Evolutionary conservation across 2,329 filamentous ascomycete species (phyloP).

Genomic region (Claviceps fusiformis): DNA sequence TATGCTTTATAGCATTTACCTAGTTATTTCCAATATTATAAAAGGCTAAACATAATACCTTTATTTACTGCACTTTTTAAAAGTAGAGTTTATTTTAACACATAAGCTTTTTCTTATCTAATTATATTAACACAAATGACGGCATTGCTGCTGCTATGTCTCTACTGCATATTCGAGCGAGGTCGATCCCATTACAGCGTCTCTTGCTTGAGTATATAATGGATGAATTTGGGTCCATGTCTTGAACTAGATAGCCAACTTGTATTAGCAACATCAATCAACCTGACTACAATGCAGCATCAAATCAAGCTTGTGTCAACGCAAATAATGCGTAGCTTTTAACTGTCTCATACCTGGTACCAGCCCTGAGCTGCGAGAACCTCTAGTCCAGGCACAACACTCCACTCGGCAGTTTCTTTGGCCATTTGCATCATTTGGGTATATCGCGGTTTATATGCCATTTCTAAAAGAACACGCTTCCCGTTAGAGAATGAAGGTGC

Average conservation of each 20-base stretch:
- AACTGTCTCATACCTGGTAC: conserved; percentile 55
- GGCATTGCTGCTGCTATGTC: too few relatives aligned
- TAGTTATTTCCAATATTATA: too few relatives aligned
- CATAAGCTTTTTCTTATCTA: too few relatives aligned
- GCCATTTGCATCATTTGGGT: conserved; percentile 81
- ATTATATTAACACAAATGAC: too few relatives aligned
- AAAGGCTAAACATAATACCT: too few relatives aligned
- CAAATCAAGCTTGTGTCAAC: neutral
- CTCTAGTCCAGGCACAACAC: conserved; percentile 73
- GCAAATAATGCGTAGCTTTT: conserved; percentile 6
- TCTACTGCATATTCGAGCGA: neutral
- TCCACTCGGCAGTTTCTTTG: conserved; percentile 58
- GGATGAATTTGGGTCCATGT: conserved; percentile 74
- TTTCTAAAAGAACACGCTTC: conserved; percentile 63
- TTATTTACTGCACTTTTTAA: too few relatives aligned
- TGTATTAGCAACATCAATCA: neutral
- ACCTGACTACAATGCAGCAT: neutral
- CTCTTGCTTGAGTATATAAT: conserved; percentile 55
- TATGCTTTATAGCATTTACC: too few relatives aligned
- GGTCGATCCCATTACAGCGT: conserved; percentile 33
- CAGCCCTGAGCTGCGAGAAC: conserved; percentile 80
- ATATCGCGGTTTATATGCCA: conserved; percentile 85
- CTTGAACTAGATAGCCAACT: conserved; percentile 43
- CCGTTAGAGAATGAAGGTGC: conserved; percentile 18
- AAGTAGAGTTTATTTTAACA: too few relatives aligned